A percentile compares a stretch with the other conserved stretches of the same genome.
Conservation (phyloP, 305 asterid genomes). For the Solanum chacoense region DNA sequence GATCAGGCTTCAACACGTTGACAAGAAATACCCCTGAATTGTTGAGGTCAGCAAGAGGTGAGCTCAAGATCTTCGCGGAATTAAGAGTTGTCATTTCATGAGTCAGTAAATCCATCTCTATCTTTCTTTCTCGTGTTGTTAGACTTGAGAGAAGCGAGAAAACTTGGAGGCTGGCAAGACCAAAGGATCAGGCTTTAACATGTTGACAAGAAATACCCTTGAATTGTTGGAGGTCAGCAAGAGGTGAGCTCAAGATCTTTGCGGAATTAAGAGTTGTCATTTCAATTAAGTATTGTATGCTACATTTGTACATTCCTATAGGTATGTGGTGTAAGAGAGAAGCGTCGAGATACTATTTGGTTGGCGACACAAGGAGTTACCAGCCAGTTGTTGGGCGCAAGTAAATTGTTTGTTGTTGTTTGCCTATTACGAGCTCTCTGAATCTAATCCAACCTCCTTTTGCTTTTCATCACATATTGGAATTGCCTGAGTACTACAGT, state of each 20-base stretch:
- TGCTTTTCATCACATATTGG: not conserved
- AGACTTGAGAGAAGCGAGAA: slow-evolving; percentile 67
- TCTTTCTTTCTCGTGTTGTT: not conserved
- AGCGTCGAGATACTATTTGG: no score
- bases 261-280: not conserved
- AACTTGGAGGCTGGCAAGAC: slow-evolving; percentile 75
- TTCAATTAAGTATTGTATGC: not conserved
- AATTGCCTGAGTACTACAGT: not conserved
- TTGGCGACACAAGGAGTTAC: not conserved
- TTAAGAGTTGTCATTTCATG: not conserved
- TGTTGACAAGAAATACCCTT: slow-evolving; percentile 75
- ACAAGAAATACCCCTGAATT: slow-evolving; percentile 79
- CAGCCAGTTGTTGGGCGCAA: slow-evolving; percentile 38
- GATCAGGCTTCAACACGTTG: slow-evolving; percentile 74
- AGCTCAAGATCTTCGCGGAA: not conserved
- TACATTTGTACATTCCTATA: not conserved
- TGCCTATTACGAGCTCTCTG: not conserved
- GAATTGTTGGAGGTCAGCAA: slow-evolving; percentile 90
- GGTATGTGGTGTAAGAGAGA: not conserved
- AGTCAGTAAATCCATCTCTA: not conserved
- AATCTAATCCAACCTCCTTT: not conserved
- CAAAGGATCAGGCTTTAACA: slow-evolving; percentile 79
- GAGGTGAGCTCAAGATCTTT: slow-evolving; percentile 25
- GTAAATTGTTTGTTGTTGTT: slow-evolving; percentile 4
- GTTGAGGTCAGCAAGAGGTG: slow-evolving; percentile 85